phyloP scores from a whole-genome alignment of 352 stramenopile genomes.

The Globisporangium apiculatum region DNA sequence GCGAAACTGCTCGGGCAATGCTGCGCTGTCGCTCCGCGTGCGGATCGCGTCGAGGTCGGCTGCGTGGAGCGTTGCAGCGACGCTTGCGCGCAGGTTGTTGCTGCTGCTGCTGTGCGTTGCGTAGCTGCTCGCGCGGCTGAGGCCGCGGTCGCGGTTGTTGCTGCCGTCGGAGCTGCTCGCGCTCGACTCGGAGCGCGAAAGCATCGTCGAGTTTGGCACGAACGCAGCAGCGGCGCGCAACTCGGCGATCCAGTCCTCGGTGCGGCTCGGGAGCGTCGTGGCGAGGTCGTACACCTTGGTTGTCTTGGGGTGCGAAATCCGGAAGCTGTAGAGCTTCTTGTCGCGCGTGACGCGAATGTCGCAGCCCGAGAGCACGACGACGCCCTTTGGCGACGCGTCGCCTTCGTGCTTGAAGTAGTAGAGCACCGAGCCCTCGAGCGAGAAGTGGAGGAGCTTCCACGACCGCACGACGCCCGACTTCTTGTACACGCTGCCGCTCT shows the following conservation, averaged over 20 bases:
- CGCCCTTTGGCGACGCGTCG: slow-evolving; percentile 47
- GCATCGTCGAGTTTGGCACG: slow-evolving; percentile 11
- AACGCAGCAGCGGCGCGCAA: slow-evolving; percentile 33
- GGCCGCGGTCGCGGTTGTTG: not conserved
- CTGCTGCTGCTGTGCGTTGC: not conserved
- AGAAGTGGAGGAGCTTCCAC: slow-evolving; percentile 66
- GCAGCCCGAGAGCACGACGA: slow-evolving; percentile 63
- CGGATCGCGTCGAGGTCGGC: slow-evolving; percentile 6
- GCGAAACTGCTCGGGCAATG: slow-evolving; percentile 27
- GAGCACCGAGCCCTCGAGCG: slow-evolving; percentile 52
- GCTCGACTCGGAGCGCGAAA: slow-evolving; percentile 5
- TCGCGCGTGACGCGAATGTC: slow-evolving; percentile 38
- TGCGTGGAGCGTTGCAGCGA: slow-evolving; percentile 11
- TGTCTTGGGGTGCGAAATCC: slow-evolving; percentile 64
- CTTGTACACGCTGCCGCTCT: slow-evolving; percentile 65
- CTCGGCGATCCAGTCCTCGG: slow-evolving; percentile 51
- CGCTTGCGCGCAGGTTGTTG: slow-evolving; percentile 9
- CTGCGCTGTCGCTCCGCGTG: slow-evolving; percentile 15
- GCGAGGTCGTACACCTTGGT: slow-evolving; percentile 62
- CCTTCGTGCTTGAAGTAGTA: slow-evolving; percentile 74
- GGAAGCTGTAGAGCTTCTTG: slow-evolving; percentile 73
- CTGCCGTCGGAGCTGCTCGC: slow-evolving; percentile 3
- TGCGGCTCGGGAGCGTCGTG: slow-evolving; percentile 41
- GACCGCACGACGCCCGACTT: slow-evolving; percentile 41
- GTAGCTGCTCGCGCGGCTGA: not conserved